Conservation (phyloP, 2,329 filamentous ascomycete genomes). For the Coniochaeta hoffmannii region DNA sequence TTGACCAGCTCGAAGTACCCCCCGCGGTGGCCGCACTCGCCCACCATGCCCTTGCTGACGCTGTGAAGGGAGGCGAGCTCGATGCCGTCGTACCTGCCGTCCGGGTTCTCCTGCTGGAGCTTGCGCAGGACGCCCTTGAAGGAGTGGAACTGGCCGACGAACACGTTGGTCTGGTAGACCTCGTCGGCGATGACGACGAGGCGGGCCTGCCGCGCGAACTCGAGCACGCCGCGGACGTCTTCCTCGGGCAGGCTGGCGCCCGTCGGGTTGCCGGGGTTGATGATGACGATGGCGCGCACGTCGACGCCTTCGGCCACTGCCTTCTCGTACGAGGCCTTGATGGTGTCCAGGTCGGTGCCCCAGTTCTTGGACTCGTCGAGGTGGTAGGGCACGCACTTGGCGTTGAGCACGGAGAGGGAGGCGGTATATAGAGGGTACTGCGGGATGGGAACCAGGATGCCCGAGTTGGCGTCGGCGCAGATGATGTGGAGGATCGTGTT, state of each 20-base stretch:
- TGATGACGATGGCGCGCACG: conserved; percentile 88
- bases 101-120: conserved; percentile 64
- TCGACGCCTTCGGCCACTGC: conserved; percentile 73
- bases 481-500: conserved; percentile 90
- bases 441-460: conserved; percentile 88
- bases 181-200: conserved; percentile 92
- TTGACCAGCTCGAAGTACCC: conserved; percentile 95
- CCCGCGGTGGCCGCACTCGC: conserved; percentile 94
- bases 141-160: conserved; percentile 85
- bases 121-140: conserved; percentile 86
- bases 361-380: conserved; percentile 81
- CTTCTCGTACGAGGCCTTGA: conserved; percentile 65
- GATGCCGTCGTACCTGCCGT: conserved; percentile 69
- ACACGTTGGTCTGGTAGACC: conserved; percentile 99
- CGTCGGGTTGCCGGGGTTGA: conserved; percentile 97
- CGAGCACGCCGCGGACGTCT: conserved; percentile 78
- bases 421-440: conserved; percentile 98
- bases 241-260: conserved; percentile 74
- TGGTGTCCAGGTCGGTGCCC: conserved; percentile 79
- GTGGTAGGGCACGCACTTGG: conserved; percentile 85
- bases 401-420: conserved; percentile 77
- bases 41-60: conserved; percentile 96
- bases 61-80: conserved; percentile 91
- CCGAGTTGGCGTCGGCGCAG: conserved; percentile 67
- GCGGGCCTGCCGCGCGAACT: conserved; percentile 77